Conservation (phyloP, 2,329 filamentous ascomycete species). For the Chaetomiaceae sp. region DNA sequence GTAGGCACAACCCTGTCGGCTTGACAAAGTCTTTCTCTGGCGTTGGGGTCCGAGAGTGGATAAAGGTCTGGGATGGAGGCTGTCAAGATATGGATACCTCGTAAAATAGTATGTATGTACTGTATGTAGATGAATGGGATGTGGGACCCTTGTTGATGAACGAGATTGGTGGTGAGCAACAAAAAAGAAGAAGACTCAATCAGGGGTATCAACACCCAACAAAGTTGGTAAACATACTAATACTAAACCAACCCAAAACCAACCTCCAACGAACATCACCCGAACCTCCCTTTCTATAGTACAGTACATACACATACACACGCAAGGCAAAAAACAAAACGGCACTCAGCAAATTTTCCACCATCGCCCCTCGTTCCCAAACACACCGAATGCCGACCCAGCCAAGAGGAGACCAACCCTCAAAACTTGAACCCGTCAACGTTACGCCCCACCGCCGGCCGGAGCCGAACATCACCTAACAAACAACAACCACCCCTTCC, state of each 20-base stretch:
- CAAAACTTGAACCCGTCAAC: neutral
- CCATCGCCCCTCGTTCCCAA: neutral
- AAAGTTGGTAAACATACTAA: no score
- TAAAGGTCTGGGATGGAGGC: no score
- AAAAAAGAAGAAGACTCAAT: no score
- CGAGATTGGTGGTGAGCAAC: no score
- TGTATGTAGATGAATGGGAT: no score
- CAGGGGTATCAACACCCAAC: slow-evolving; percentile 1
- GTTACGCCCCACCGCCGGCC: slow-evolving; percentile 1
- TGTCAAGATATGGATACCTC: neutral
- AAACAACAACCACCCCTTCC: no score
- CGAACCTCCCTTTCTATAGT: neutral
- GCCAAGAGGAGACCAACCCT: neutral
- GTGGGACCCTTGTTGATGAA: no score
- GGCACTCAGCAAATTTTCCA: neutral
- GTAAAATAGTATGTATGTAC: no score
- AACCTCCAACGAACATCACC: neutral
- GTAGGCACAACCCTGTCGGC: slow-evolving; percentile 3
- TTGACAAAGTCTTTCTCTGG: neutral
- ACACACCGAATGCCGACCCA: neutral
- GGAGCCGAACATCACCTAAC: slow-evolving; percentile 2
- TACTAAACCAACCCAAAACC: no score
- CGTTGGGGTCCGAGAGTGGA: neutral
- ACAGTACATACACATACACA: neutral
- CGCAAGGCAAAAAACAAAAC: neutral